Conservation (phyloP, 2,329 filamentous ascomycete genomes). For the Chrysosporium keratinophilum region DNA sequence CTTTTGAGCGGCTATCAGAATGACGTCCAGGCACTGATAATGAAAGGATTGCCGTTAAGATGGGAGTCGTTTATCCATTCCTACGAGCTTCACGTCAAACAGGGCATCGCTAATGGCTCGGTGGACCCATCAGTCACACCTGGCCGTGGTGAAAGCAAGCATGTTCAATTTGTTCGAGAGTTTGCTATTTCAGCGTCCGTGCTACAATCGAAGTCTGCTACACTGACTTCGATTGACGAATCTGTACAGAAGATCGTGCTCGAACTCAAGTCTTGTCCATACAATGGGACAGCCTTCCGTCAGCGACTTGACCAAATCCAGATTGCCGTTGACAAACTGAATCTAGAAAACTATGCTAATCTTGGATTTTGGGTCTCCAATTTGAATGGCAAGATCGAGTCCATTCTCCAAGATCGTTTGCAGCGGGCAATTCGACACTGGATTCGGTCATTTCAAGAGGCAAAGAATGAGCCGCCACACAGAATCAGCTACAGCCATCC, state of each 20-base stretch:
- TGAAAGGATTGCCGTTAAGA: slow-evolving; percentile 76
- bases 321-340: slow-evolving; percentile 86
- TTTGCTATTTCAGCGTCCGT: slow-evolving; percentile 80
- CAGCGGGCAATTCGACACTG: slow-evolving; percentile 73
- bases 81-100: slow-evolving; percentile 77
- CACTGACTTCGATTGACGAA: slow-evolving; percentile 67
- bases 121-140: slow-evolving; percentile 47
- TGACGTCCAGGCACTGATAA: slow-evolving; percentile 71
- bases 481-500: slow-evolving; percentile 5
- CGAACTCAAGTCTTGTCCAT: slow-evolving; percentile 75
- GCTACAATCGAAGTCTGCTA: slow-evolving; percentile 76
- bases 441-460: slow-evolving; percentile 71
- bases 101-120: slow-evolving; percentile 48
- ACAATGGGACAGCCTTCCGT: slow-evolving; percentile 69
- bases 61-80: slow-evolving; percentile 99
- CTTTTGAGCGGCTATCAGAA: slow-evolving; percentile 85
- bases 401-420: slow-evolving; percentile 69
- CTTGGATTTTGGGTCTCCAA: slow-evolving; percentile 79
- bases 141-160: slow-evolving; percentile 69
- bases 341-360: slow-evolving; percentile 92
- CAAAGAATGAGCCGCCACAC: slow-evolving; percentile 26
- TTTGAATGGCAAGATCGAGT: slow-evolving; percentile 77
- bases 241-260: slow-evolving; percentile 69
- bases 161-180: slow-evolving; percentile 91
- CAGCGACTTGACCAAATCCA: slow-evolving; percentile 76